Evolutionary conservation across 1,284 basidiomycete species (phyloP), one percentile per base, ranked within the genome.

Genomic region (Puccinia novopanici): DNA sequence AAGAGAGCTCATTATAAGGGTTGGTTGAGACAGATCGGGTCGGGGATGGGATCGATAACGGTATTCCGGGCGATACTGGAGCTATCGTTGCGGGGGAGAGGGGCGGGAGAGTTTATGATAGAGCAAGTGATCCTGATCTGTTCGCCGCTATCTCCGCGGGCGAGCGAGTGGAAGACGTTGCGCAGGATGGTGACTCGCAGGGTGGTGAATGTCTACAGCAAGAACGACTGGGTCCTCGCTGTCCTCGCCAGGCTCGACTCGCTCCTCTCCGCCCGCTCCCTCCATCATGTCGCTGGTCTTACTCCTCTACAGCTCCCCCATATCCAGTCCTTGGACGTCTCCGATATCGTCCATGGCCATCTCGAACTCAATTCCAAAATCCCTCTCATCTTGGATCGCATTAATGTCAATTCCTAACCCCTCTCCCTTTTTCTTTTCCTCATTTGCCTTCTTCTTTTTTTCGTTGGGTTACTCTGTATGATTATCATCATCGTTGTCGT

Each of bases 1-100:
- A 34, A 34, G 34, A 34, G 34, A 34, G 34, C 34, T 34, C 34
- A 34, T 34, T 2, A 34, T 34, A 2, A 34, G 34, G 34, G 34
- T 34, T 34, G 34, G 34, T 34, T 34, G 34, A 34, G 10, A 22
- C 17, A 88, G 87, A 86, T 89, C 82, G 89, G 88, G 3, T 88
- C 87, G 2, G 88, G 88, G 0, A 85, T 89, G 9, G 89, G 89
- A 12, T 88, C 88, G 0, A 85, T 88, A 0, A 88, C 88, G 0
- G 85, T 89, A 63, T 85, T 89, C 74, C 85, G 87, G 30, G 88
- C 88, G 10, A 86, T 90, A 13, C 85, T 87, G 0, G 87, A 88
- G 82, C 87, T 90, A 13, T 82, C 83, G 50, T 59, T 72, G 9
- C 81, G 83, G 30, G 48, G 57, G 3, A 10, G n/a, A 30, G 50